Evolutionary conservation across 1,284 basidiomycete species (phyloP), one percentile per base, ranked within the genome.

Genomic region (Puccinia triticina): DNA sequence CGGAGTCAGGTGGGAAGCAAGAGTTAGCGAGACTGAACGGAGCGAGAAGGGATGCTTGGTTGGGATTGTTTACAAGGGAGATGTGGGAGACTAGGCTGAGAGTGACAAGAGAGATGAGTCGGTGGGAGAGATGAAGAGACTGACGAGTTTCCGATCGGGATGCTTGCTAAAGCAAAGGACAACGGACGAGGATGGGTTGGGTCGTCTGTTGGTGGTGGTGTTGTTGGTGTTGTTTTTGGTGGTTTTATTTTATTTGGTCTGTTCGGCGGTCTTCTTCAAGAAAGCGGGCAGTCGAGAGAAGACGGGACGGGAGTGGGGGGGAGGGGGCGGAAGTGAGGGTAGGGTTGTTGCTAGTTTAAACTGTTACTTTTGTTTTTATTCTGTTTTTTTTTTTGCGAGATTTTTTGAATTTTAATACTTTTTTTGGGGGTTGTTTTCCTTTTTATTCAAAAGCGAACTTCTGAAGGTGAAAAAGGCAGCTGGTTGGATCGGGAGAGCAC

Each of bases 321-420:
- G 32, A 34, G 10, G n/a, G 48, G 18, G 48, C 11, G 29, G 53
- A 48, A 69, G 66, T 66, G 64, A 66, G 37, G 37, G 64, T 66
- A 55, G 46, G 50, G 34, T 48, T 74, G 16, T 55, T 34, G 48
- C 34, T 53, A 32, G 32, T 7, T 72, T 46, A 53, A 16, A 18
- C 1, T 66, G 14, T 18, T 40, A 21, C 53, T 73, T 50, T 32
- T n/a, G 18, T 50, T 29, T 32, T 50, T 18, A 12, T 34, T 23
- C 11, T 66, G 16, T 66, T 4, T 74, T 55, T 34, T 55, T 55
- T 74, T 74, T 55, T 50, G 69, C 32, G 8, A 23, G 29, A 43
- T 55, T 74, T 74, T 74, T 74, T 21, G 21, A 23, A 74, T 74
- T 74, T 55, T 55, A 74, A 74, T 55, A 74, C 29, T 74, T 74